Conservation (phyloP, 2,329 filamentous ascomycete genomes). For the Talaromyces amestolkiae region DNA sequence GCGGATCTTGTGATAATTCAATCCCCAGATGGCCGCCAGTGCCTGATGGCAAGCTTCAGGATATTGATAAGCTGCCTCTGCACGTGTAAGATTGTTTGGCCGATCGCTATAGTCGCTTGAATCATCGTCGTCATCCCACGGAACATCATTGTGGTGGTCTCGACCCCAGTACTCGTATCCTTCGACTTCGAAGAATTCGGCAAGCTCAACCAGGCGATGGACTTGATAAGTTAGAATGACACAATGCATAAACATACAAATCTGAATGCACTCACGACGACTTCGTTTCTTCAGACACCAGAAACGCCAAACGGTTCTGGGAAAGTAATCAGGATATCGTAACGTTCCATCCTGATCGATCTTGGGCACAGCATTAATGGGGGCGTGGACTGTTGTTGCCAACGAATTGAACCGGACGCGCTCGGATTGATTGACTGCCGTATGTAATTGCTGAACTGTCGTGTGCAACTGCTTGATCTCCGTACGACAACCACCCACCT, state of each 20-base stretch:
- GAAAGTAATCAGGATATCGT: conserved; percentile 39
- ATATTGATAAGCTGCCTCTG: conserved; percentile 36
- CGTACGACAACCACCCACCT: conserved; percentile 34
- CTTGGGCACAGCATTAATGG: conserved; percentile 38
- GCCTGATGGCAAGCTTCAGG: conserved; percentile 43
- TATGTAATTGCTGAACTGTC: conserved; percentile 35
- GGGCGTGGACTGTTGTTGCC: conserved; percentile 37
- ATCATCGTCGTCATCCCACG: conserved; percentile 34
- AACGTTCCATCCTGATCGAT: conserved; percentile 36
- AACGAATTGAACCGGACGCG: conserved; percentile 42
- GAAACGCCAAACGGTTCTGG: conserved; percentile 41
- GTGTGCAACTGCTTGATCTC: conserved; percentile 39
- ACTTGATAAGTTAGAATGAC: conserved; percentile 28
- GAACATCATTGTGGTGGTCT: conserved; percentile 32
- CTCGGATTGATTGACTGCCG: conserved; percentile 34
- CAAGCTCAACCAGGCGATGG: conserved; percentile 38
- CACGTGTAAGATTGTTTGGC: conserved; percentile 34
- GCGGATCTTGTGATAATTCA: conserved; percentile 44
- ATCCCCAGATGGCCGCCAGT: conserved; percentile 38
- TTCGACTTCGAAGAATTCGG: conserved; percentile 42
- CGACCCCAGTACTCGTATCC: conserved; percentile 41
- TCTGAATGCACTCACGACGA: conserved; percentile 32
- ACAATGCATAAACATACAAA: background rate
- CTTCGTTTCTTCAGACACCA: conserved; percentile 44
- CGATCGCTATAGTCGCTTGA: conserved; percentile 40